Evolutionary conservation across 2,329 filamentous ascomycete genomes (phyloP), one percentile per base, ranked within the genome.

Genomic region (Colletotrichum incanum): DNA sequence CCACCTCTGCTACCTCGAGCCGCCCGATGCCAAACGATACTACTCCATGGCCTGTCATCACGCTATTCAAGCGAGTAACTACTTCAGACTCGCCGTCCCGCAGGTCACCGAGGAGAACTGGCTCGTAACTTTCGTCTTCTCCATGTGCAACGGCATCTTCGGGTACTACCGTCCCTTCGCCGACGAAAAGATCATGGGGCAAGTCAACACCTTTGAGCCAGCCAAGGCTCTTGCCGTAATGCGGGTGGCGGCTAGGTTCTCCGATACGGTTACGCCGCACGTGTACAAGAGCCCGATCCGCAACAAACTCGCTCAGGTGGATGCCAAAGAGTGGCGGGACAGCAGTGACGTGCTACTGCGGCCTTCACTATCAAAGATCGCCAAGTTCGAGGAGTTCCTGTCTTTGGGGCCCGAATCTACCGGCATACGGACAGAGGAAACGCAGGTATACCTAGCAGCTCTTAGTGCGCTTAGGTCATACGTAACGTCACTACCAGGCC

Each of bases 111-210:
- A 73, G 28, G 71, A 74, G 41, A 74, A 74, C 54, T 74, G 73
- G 73, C 71, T 73, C 7, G 65, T 63, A 6, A 70, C 71, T 18
- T 70, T 71, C 26, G 62, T 73, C 28, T 74, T 74, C 23, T 58
- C 65, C 34, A 74, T 74, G 65, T 73, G 70, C 47, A 73, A 73
- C 52, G 73, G 70, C n/a, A 74, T 74, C 6, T 74, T 74, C 39
- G 71, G 71, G 5, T 74, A 69, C 50, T 74, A 74, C 28, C 59
- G 72, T 16, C 72, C 72, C n/a, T 73, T 74, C 37, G 52, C 66
- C 23, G 73, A 73, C 34, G 70, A 73, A 41, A 73, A 71, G 37
- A 63, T 73, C 26, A 71, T 71, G 65, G 66, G 65, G 4, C 66
- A 73, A 11, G 47, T 31, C 12, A 60, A 45, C 52, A 34, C 45